Percentiles rank a stretch among this genome's conserved stretches.
These are phyloP conservation scores for Plectosphaerella plurivora DNA, from an alignment of 2,329 filamentous ascomycete genomes.

Conservation along the genomic window DNA sequence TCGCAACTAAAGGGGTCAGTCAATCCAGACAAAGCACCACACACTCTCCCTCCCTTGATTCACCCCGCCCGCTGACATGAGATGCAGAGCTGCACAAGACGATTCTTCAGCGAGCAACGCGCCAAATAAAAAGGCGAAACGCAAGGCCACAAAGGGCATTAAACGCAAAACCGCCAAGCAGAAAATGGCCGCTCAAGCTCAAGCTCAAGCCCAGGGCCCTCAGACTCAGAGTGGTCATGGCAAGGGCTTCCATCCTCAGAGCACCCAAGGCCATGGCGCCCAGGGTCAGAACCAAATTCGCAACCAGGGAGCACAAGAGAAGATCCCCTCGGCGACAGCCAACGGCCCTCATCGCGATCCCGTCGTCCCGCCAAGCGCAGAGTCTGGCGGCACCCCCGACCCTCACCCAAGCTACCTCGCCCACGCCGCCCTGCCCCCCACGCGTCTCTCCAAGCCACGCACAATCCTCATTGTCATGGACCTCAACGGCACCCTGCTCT, in stretches of 20 bases:
- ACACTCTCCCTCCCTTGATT: too few species aligned
- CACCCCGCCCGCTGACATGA: not conserved
- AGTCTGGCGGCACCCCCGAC: slow-evolving; percentile 55
- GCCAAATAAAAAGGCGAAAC: not conserved
- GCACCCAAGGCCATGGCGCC: not conserved
- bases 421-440: slow-evolving; percentile 41
- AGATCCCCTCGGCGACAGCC: not conserved
- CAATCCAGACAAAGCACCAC: too few species aligned
- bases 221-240: too few species aligned
- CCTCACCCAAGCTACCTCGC: slow-evolving; percentile 58
- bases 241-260: not conserved
- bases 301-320: not conserved
- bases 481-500: slow-evolving; percentile 85
- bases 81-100: not conserved
- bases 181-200: not conserved
- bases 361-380: slow-evolving; percentile 23
- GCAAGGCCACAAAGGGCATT: not conserved
- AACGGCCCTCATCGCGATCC: slow-evolving; percentile 8
- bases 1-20: too few species aligned
- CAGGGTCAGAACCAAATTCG: not conserved
- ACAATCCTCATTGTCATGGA: slow-evolving; percentile 81
- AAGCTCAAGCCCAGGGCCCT: not conserved
- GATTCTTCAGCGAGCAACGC: not conserved
- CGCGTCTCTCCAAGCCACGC: slow-evolving; percentile 40
- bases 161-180: not conserved